These are phyloP conservation scores for Termitomyces sp. DNA, from an alignment of 768 basidiomycete genomes.

Conservation along the genomic window DNA sequence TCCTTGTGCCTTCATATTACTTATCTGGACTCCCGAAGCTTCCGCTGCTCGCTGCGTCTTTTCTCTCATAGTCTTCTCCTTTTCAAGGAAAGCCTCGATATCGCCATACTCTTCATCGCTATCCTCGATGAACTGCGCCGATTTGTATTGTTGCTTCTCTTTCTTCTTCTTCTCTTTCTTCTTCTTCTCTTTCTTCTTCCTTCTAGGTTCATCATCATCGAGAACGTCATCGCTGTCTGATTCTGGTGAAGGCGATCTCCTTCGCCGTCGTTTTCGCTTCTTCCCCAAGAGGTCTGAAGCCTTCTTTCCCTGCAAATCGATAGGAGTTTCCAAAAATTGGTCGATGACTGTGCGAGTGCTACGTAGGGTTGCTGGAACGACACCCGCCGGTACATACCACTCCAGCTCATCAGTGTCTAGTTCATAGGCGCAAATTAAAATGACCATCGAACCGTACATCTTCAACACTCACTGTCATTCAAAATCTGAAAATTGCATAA, in stretches of 20 bases:
- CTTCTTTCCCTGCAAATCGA: constrained; percentile 76
- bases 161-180: constrained; percentile 65
- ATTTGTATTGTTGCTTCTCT: constrained; percentile 62
- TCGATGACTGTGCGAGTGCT: constrained; percentile 70
- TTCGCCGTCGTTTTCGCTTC: constrained; percentile 43
- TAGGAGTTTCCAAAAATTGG: constrained; percentile 76
- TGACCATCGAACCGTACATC: background rate
- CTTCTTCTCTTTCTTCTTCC: constrained; percentile 60
- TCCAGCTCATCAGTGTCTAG: constrained; percentile 66
- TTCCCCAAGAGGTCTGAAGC: constrained; percentile 66
- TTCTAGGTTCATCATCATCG: constrained; percentile 29
- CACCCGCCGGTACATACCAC: constrained; percentile 79
- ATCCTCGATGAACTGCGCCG: constrained; percentile 88
- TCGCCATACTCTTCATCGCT: constrained; percentile 81
- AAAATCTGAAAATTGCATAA: constrained; percentile 65
- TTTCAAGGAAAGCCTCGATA: constrained; percentile 77
- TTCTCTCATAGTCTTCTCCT: constrained; percentile 59
- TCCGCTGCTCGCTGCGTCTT: constrained; percentile 42
- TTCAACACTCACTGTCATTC: constrained; percentile 50
- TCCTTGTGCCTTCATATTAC: constrained; percentile 46
- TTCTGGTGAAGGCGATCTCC: constrained; percentile 37
- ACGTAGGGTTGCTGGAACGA: constrained; percentile 63
- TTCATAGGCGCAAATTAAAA: background rate
- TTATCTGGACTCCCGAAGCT: constrained; percentile 38
- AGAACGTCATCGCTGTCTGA: constrained; percentile 37